Conservation (phyloP, 208 protist species). For the Acanthamoeba healyi region DNA sequence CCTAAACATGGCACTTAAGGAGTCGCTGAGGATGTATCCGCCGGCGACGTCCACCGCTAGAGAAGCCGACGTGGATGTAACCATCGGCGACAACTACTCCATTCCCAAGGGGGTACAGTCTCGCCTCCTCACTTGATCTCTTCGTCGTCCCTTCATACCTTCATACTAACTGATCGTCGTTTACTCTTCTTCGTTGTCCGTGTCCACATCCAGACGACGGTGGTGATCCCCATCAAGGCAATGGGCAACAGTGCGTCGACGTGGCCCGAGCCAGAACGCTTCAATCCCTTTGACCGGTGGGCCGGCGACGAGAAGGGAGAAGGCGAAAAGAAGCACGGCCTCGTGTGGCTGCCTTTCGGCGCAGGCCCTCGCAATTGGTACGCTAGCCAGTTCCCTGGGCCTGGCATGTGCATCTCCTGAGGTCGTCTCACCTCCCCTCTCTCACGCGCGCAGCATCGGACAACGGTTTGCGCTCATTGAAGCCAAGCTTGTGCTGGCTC, state of each 20-base stretch:
- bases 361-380: constrained; percentile 54
- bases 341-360: constrained; percentile 54
- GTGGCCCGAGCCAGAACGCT: constrained; percentile 26
- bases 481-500: constrained; percentile 37
- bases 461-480: constrained; percentile 43
- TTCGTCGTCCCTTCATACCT: not conserved
- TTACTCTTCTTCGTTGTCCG: not conserved
- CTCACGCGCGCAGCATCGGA: not conserved
- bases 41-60: not conserved
- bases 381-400: not conserved
- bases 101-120: constrained; percentile 39
- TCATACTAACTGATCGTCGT: too few relatives aligned
- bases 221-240: not conserved
- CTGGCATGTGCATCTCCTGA: not conserved
- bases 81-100: constrained; percentile 32
- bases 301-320: constrained; percentile 27
- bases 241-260: not conserved
- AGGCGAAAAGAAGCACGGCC: constrained; percentile 18
- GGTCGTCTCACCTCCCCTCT: not conserved
- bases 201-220: not conserved
- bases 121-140: not conserved
- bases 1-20: constrained; percentile 55
- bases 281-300: constrained; percentile 59
- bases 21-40: constrained; percentile 43
- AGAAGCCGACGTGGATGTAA: not conserved